Percentiles rank a stretch among this genome's conserved stretches.
These are phyloP conservation scores for Ramularia collo-cygni DNA, from an alignment of 2,329 filamentous ascomycete genomes.

Conservation along the genomic window DNA sequence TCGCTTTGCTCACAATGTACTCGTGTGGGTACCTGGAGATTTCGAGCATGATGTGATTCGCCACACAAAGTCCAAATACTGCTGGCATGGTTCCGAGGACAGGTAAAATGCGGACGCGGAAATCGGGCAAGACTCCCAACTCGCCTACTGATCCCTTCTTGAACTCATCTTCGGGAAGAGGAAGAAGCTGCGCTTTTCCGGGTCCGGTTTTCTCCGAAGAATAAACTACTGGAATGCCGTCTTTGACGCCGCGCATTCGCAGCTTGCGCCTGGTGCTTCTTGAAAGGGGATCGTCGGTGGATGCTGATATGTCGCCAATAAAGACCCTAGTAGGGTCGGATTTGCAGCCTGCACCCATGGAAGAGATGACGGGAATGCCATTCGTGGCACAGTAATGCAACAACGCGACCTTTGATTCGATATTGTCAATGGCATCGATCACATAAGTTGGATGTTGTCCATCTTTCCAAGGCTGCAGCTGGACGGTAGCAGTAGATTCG, in stretches of 20 bases:
- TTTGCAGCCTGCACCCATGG: constrained; percentile 96
- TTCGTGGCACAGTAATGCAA: constrained; percentile 80
- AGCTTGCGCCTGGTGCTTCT: constrained; percentile 73
- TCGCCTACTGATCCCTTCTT: constrained; percentile 79
- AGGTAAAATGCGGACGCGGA: constrained; percentile 87
- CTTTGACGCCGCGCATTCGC: constrained; percentile 67
- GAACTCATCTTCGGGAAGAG: constrained; percentile 81
- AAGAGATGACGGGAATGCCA: constrained; percentile 75
- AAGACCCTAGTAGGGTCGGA: constrained; percentile 76
- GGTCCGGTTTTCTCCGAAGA: constrained; percentile 85
- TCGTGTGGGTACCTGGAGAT: constrained; percentile 79
- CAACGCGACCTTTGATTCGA: constrained; percentile 88
- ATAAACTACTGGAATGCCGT: constrained; percentile 85
- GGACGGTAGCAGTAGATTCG: constrained; percentile 53
- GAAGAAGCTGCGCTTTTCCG: constrained; percentile 84
- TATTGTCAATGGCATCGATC: constrained; percentile 98
- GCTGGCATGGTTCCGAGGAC: constrained; percentile 97
- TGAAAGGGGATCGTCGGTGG: constrained; percentile 82
- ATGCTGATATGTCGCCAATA: constrained; percentile 83
- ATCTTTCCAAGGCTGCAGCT: constrained; percentile 60
- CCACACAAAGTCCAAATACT: constrained; percentile 83
- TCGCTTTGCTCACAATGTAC: constrained; percentile 69
- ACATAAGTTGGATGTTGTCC: constrained; percentile 70
- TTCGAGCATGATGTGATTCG: constrained; percentile 85
- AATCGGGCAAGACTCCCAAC: constrained; percentile 82